A percentile compares a stretch with the other conserved stretches of the same genome.
phyloP scores from a whole-genome alignment of 352 stramenopile genomes.

The Phytophthora cryptogea region DNA sequence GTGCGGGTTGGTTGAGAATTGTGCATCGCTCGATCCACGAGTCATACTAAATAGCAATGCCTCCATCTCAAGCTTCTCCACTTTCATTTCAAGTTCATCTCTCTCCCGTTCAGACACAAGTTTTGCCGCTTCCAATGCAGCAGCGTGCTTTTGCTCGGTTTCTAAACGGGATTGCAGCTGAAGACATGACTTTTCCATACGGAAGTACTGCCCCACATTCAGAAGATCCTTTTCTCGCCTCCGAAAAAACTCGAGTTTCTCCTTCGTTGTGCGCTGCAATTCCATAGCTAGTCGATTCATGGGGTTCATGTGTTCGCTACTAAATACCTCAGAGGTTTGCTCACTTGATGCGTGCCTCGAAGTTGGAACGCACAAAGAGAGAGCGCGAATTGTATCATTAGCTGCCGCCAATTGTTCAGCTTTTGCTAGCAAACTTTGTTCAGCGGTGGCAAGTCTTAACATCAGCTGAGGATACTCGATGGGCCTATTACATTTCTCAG shows the following conservation, averaged over 20 bases:
- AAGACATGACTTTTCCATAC: constrained; percentile 29
- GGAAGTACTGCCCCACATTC: constrained; percentile 31
- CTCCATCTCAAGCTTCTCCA: constrained; percentile 34
- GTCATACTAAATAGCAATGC: constrained; percentile 8
- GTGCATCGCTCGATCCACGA: background rate
- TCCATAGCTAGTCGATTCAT: constrained; percentile 21
- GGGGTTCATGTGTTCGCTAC: background rate
- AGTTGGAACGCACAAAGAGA: constrained; percentile 18
- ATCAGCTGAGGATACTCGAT: constrained; percentile 33
- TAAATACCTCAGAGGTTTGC: background rate
- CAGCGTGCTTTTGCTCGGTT: constrained; percentile 15
- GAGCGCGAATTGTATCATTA: constrained; percentile 29
- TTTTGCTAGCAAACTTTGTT: constrained; percentile 32
- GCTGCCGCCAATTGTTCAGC: constrained; percentile 31
- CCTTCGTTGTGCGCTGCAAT: constrained; percentile 18
- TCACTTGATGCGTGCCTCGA: background rate
- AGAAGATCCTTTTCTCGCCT: constrained; percentile 29
- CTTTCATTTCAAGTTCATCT: constrained; percentile 25
- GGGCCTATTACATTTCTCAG: background rate
- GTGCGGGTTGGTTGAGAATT: background rate
- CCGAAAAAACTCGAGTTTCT: constrained; percentile 24
- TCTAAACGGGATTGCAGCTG: constrained; percentile 30
- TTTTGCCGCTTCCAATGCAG: constrained; percentile 21
- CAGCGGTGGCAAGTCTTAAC: constrained; percentile 19
- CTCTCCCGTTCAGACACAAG: constrained; percentile 29